Evolutionary conservation across 148 eudicot genomes (phyloP).

Genomic region (Simmondsia chinensis): DNA sequence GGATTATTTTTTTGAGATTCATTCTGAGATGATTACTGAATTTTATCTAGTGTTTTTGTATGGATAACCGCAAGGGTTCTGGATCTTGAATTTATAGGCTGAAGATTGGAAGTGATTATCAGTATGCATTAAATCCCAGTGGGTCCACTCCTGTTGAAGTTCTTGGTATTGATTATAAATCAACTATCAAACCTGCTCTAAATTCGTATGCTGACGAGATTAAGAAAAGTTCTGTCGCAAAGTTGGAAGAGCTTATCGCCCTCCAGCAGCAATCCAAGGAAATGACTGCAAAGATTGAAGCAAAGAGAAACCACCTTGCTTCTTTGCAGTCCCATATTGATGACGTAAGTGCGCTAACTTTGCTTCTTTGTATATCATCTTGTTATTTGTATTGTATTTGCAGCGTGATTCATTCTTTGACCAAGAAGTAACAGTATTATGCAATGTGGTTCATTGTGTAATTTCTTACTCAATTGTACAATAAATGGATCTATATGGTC

Average conservation of each 20-base stretch:
- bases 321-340: slow-evolving; percentile 52
- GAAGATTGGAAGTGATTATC: slow-evolving; percentile 69
- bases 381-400: no score
- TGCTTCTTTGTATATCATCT: no score
- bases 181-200: slow-evolving; percentile 61
- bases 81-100: slow-evolving; percentile 31
- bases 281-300: slow-evolving; percentile 44
- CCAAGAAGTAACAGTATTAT: no score
- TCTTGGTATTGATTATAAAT: slow-evolving; percentile 70
- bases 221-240: slow-evolving; percentile 47
- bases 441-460: no score
- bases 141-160: slow-evolving; percentile 72
- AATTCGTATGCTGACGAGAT: slow-evolving; percentile 45
- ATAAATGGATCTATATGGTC: no score
- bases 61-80: background rate
- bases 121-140: slow-evolving; percentile 48
- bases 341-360: slow-evolving; percentile 55
- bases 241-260: slow-evolving; percentile 62
- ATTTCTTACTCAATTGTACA: no score
- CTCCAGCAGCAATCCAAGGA: slow-evolving; percentile 69
- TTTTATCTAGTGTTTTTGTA: background rate
- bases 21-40: background rate
- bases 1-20: background rate
- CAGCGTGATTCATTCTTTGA: no score
- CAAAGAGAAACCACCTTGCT: slow-evolving; percentile 47